These are phyloP conservation scores for Ammopiptanthus mongolicus DNA, from an alignment of 306 rosid genomes.

Conservation along the genomic window DNA sequence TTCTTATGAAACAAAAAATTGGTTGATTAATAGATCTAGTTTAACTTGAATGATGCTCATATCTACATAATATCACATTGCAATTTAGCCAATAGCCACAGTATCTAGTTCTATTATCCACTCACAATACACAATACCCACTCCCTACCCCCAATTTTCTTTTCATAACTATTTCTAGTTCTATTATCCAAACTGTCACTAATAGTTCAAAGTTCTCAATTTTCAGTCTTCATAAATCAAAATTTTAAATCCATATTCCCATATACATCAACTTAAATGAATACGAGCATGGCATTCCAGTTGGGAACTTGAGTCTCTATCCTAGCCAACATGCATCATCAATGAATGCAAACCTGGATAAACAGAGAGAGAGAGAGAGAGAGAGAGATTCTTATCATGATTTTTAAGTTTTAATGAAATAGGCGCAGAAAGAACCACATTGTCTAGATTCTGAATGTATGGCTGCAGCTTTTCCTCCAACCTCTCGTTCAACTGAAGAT, in stretches of 20 bases:
- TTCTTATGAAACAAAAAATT: no score
- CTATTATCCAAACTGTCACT: no score
- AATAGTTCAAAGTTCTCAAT: no score
- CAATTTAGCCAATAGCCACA: no score
- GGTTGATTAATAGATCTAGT: no score
- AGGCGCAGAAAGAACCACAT: constrained; percentile 58
- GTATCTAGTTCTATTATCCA: no score
- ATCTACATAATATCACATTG: no score
- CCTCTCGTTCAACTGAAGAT: constrained; percentile 68
- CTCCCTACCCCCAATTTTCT: no score
- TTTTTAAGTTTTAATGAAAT: constrained; percentile 51
- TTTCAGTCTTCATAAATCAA: no score
- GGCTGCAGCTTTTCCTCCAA: constrained; percentile 81
- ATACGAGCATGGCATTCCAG: not conserved
- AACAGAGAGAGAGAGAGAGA: not conserved
- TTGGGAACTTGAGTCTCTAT: not conserved
- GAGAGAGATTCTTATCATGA: constrained; percentile 61
- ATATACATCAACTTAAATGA: not conserved
- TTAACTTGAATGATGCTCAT: no score
- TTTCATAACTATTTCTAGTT: no score
- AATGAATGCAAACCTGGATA: not conserved
- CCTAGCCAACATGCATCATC: constrained; percentile 14
- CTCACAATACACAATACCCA: no score
- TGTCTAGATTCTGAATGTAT: constrained; percentile 46
- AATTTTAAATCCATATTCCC: not conserved